Base-by-base conservation (phyloP, 768 basidiomycete species). In the Trametes coccinea region DNA sequence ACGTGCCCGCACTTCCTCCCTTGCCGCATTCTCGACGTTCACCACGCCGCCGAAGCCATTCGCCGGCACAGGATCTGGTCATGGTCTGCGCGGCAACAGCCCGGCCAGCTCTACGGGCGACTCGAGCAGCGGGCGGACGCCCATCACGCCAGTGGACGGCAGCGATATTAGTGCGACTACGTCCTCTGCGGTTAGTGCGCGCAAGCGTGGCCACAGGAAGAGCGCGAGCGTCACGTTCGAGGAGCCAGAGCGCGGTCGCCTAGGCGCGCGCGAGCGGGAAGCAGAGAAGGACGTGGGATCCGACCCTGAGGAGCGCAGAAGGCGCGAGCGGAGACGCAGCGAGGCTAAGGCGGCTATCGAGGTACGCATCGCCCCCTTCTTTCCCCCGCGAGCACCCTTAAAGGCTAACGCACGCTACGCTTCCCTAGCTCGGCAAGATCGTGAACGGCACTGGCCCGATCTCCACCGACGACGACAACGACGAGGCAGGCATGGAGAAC, bases 341-440 rank as follows among this genome's bases (percentile, higher is more conserved):
- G 92, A 94, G 71, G 91, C 93, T n/a, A 88, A 83, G 73, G 89
- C 90, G 70, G 89, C 92, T 34, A 89, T 93, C 70, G 90, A 94
- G 85, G 92, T 93, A 55, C n/a, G 83, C 74, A 37, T 52, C 65
- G 27, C 47, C 39, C 2, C 39, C n/a, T 54, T 58, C 50, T 47
- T 9, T 31, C 6, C 55, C 30, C 48, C 40, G 57, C 48, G 7
- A 39, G 44, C 58, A 47, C 1, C 29, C 31, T 34, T 33, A 29
- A 49, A 43, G 49, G 30, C 39, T 34, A 51, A 53, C 41, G 27
- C 14, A 11, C 43, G 41, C 37, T 29, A 50, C 39, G n/a, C 34
- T 60, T 64, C 57, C 39, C 48, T 68, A 93, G 93, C 85, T 93
- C 41, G 92, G 93, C n/a, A 91, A 92, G 63, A 88, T 92, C 49